Evolutionary conservation across 1,139 yeast genomes (phyloP), one percentile per base, ranked within the genome.

Genomic region (Geotrichum carabidarum): DNA sequence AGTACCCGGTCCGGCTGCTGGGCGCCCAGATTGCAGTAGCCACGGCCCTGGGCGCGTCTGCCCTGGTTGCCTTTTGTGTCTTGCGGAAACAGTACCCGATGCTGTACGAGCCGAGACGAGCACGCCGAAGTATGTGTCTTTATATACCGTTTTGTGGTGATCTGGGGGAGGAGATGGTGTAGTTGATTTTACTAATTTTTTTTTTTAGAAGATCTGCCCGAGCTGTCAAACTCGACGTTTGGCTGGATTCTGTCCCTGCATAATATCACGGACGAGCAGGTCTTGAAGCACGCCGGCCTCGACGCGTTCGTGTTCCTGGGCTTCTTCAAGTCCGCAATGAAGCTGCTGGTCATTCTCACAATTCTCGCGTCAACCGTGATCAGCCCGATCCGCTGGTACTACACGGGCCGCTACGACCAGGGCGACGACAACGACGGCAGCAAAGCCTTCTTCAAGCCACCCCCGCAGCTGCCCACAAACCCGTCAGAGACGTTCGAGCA

Each of bases 221-320:
- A 63, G 22, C 65, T 78, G 27, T 70, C 76, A 11, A 68, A 71
- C 50, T 77, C 87, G 4, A 66, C 86, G 22, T 83, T 90, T 63
- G 89, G 93, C 0, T 91, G 97, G 96, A 74, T 91, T 8, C 78
- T 82, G 0, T 79, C 81, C 0, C 72, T 91, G 15, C 81, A 80
- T 66, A 71, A 70, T 15, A 81, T 90, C 18, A 76, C 78, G 30
- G 98, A 93, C 63, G 78, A 80, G 37, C 89, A 90, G 60, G 81
- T 93, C 1, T 74, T 93, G 53, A 91, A 88, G 58, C 85, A 84
- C 65, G 96, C 97, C 0, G 99, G 99, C 0, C 73, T 93, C 44
- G 99, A 93, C 71, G 97, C 98, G 0, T 90, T 80, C 70, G 97
- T 91, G 47, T 88, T 84, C 63, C 72, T 88, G 31, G 84, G 86